Evolutionary conservation across 106 monocot genomes (phyloP), one percentile per base, ranked within the genome.

Genomic region (Allium fistulosum): DNA sequence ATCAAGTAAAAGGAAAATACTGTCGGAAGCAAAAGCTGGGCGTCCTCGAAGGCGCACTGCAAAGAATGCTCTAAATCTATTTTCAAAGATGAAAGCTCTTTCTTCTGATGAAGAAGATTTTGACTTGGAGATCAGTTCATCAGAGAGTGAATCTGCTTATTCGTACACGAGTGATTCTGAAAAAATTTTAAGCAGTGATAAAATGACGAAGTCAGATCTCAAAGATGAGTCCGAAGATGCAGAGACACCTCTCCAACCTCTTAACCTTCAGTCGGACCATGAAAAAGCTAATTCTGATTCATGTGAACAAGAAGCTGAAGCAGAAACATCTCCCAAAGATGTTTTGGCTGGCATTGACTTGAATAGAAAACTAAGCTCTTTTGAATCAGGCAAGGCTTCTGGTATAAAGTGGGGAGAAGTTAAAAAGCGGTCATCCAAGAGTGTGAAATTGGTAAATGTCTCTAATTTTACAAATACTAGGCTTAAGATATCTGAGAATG

Each of bases 371-470:
- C 37, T 5, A 37, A 37, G 0, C 0, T 37, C 37, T 2, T 37
- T 37, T 37, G 37, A 37, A 37, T 37, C 37, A 37, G 67, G 51
- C 52, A 48, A 50, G 9, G 59, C 77, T 69, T 79, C 76, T 61
- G 78, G 28, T 22, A 88, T 99, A 37, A 84, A 63, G 70, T 93
- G 97, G 92, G 97, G 97, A 65, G 92, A 99, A 83, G 97, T 99
- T 13, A 93, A 99, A 69, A 63, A 71, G 11, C 86, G 97, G 17
- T 90, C 92, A 17, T 80, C 85, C 8, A 99, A 99, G 73, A 88
- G 92, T 46, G 49, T 84, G 28, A 92, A 75, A 71, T 65, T 81
- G 11, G 51, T 70, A 1, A 51, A 53, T 62, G 70, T 59, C 15
- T 8, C 3, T 18, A 80, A 37, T 37, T 37, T 37, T 37, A 37